Evolutionary conservation across 257 asterid species (phyloP), one percentile per base, ranked within the genome.

Genomic region (Fraxinus excelsior): DNA sequence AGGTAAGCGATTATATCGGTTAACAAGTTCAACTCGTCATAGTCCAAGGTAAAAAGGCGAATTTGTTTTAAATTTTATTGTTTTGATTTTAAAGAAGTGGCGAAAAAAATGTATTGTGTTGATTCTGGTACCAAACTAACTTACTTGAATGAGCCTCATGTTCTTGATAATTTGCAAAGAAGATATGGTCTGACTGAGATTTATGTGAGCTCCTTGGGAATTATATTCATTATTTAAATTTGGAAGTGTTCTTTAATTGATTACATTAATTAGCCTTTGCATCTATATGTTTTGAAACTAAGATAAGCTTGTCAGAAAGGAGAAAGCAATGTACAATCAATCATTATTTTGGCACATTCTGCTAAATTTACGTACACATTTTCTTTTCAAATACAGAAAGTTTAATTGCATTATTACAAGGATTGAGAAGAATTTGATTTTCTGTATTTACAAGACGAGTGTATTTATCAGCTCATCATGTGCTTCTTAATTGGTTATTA

Each of bases 111-210:
- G 21, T 21, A 0, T 4, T 49, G 77, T 56, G 70, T 51, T 64
- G 76, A 32, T 28, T 38, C 70, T 64, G 81, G 28, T 40, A 94
- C 97, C 56, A 94, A 96, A 70, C 81, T 93, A 87, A 93, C 97
- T 62, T 96, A 90, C 75, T 81, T 91, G 92, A 93, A 93, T 83
- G 97, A 93, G 88, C 97, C 98, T 0, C 93, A 97, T 29, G 97
- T 96, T 80, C 93, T 96, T 72, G 97, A 96, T 79, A 94, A 94
- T 87, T 91, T 94, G 56, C 90, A 87, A 80, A 90, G 95, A 82
- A 83, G 97, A 86, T 94, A 92, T 65, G 90, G 82, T 42, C 97
- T 94, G 21, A 94, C 92, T 86, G 99, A 94, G 80, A 92, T 94
- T 66, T 92, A 94, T 80, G 99, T 94, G 81, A 87, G 99, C 84